A percentile compares a stretch with the other conserved stretches of the same genome.
Evolutionary conservation across 164 flowering plant species (phyloP).

Genomic region (Hamamelis virginiana): DNA sequence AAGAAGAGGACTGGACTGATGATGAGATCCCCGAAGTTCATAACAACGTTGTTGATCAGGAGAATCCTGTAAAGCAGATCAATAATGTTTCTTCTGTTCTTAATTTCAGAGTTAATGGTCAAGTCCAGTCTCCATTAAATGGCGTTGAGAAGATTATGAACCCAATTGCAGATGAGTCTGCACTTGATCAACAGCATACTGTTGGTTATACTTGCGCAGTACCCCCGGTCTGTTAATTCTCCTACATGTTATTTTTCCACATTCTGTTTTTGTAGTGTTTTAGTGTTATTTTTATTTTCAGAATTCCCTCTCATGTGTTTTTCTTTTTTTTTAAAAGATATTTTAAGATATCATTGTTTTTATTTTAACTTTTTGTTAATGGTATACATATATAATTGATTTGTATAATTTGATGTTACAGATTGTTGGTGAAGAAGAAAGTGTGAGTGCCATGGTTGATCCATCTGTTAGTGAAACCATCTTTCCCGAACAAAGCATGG

Average conservation of each 20-base stretch:
- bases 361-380: too few relatives aligned
- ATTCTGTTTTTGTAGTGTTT: too few relatives aligned
- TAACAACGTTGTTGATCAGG: constrained; percentile 12
- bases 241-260: not conserved
- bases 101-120: constrained; percentile 10
- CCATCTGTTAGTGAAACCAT: constrained; percentile 23
- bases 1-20: constrained; percentile 88
- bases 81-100: constrained; percentile 14
- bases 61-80: constrained; percentile 14
- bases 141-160: constrained; percentile 37
- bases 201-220: constrained; percentile 13
- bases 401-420: constrained; percentile 17
- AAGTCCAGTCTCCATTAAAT: constrained; percentile 8
- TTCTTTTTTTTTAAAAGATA: too few relatives aligned
- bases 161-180: constrained; percentile 30
- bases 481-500: constrained; percentile 18
- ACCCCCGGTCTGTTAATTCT: constrained; percentile 32
- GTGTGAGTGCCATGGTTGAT: constrained; percentile 31
- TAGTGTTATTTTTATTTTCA: too few relatives aligned
- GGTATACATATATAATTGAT: not conserved
- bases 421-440: constrained; percentile 39
- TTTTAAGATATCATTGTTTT: too few relatives aligned
- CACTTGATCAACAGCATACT: constrained; percentile 15
- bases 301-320: too few relatives aligned
- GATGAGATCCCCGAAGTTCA: constrained; percentile 36